Evolutionary conservation across 1,284 basidiomycete species (phyloP).

Genomic region (Mrakiaceae sp.): DNA sequence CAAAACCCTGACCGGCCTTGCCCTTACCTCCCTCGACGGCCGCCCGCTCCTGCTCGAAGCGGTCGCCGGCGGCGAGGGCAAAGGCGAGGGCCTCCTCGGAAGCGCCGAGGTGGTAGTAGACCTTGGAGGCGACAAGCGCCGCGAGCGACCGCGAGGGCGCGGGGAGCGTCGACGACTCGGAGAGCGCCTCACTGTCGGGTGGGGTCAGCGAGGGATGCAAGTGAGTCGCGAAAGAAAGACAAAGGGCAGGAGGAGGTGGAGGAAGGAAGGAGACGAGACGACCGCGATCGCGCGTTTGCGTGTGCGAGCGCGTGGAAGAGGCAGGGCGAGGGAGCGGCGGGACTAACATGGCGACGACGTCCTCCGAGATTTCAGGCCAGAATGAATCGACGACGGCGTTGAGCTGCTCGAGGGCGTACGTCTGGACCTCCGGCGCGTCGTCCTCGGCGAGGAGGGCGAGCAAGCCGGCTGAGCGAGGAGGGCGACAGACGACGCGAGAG

Average conservation of each 20-base stretch:
- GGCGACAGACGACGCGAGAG: background rate
- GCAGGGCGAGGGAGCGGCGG: background rate
- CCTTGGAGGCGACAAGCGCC: conserved; percentile 82
- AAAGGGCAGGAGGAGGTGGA: background rate
- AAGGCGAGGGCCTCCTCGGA: conserved; percentile 88
- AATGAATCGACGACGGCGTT: conserved; percentile 77
- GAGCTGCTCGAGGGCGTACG: conserved; percentile 76
- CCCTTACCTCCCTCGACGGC: conserved; percentile 3
- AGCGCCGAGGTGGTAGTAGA: conserved; percentile 89
- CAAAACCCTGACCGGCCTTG: conserved; percentile 55
- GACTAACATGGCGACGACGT: conserved; percentile 73
- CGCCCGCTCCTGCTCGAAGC: conserved; percentile 64
- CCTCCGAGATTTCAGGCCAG: conserved; percentile 95
- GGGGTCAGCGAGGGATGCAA: background rate
- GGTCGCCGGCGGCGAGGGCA: conserved; percentile 74
- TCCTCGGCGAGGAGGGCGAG: conserved; percentile 80
- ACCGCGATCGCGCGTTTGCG: background rate
- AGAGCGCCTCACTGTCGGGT: conserved; percentile 63
- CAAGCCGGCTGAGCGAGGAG: conserved; percentile 53
- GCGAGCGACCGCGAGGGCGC: conserved; percentile 63
- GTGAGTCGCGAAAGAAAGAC: background rate
- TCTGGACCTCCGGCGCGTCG: conserved; percentile 64
- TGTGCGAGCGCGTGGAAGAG: background rate
- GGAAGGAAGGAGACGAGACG: background rate
- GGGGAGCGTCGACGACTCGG: conserved; percentile 63